These are phyloP conservation scores for Aureobasidium sp. DNA, from an alignment of 2,329 filamentous ascomycete genomes.

Conservation along the genomic window DNA sequence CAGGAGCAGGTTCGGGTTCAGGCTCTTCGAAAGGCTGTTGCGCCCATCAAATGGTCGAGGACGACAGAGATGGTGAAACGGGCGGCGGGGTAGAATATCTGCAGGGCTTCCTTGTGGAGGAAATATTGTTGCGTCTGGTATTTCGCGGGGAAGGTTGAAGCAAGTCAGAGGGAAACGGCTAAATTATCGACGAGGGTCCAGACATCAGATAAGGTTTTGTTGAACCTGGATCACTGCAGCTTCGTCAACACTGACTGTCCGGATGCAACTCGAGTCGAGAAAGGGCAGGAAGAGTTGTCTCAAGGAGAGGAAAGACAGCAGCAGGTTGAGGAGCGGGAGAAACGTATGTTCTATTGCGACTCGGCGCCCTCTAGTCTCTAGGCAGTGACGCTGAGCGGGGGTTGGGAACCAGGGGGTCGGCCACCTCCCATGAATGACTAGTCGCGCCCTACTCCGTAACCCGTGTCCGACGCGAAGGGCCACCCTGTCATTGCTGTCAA, in stretches of 20 bases:
- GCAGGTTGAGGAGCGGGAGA: constrained; percentile 1
- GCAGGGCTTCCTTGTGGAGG: neutral
- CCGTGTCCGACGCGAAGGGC: neutral
- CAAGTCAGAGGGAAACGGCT: neutral
- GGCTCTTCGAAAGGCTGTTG: neutral
- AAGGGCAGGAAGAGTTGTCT: neutral
- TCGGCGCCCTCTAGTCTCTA: neutral
- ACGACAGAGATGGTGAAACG: neutral
- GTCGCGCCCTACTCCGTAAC: neutral
- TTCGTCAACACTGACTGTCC: neutral
- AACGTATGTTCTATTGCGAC: neutral
- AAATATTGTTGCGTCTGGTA: constrained; percentile 1
- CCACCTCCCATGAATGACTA: neutral
- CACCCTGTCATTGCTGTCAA: neutral
- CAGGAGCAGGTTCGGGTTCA: neutral
- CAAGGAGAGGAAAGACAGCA: neutral
- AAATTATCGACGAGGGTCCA: neutral
- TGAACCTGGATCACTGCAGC: neutral
- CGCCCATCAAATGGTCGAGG: constrained; percentile 10
- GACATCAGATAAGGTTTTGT: neutral
- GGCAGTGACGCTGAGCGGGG: constrained; percentile 2
- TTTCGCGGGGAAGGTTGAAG: constrained; percentile 6
- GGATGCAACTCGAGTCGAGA: neutral
- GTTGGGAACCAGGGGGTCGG: neutral
- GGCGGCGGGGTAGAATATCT: constrained; percentile 5